Evolutionary conservation across 78 protist genomes (phyloP), one percentile per base, ranked within the genome.

Genomic region (Dictyostelium intermedium): DNA sequence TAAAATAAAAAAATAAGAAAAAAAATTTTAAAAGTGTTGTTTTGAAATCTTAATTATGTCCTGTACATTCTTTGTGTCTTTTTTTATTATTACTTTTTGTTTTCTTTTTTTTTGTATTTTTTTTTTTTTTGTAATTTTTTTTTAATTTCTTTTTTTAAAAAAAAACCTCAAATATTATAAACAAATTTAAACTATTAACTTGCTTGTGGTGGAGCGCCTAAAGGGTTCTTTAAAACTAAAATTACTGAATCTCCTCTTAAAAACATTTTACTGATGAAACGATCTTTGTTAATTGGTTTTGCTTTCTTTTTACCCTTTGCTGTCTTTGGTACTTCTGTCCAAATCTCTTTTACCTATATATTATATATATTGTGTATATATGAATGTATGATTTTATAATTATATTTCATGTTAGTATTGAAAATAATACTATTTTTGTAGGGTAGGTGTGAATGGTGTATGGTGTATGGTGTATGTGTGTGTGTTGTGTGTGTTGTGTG

Each of bases 241-340:
- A 99, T 98, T 53, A 99, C 99, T 2, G 97, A 84, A 85, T 99
- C 99, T 16, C 99, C 99, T 11, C 99, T 95, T 72, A 99, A 87
- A 93, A 99, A 99, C 98, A 99, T 93, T 92, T 99, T 99, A 92
- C 92, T 72, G 84, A 99, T 97, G 96, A 97, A 98, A 8, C 99
- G 92, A 74, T 97, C 98, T 87, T 96, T 96, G 91, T 98, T 98
- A 63, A 98, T 91, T n/a, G 99, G 99, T 39, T 96, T 86, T n/a
- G 99, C 96, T 73, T 87, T 85, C 83, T 82, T 94, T 69, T 80
- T 91, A 18, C 98, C 98, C 91, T 97, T 98, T 41, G 97, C 99
- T 69, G 74, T 73, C 79, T 96, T 96, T 47, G 99, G 99, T 53
- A 81, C 41, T 94, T 99, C 99, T 30, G 99, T 97, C 99, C 99